Evolutionary conservation across 371 early-diverging fungal genomes (phyloP), one percentile per base, ranked within the genome.

Genomic region (Fennellomyces sp.): DNA sequence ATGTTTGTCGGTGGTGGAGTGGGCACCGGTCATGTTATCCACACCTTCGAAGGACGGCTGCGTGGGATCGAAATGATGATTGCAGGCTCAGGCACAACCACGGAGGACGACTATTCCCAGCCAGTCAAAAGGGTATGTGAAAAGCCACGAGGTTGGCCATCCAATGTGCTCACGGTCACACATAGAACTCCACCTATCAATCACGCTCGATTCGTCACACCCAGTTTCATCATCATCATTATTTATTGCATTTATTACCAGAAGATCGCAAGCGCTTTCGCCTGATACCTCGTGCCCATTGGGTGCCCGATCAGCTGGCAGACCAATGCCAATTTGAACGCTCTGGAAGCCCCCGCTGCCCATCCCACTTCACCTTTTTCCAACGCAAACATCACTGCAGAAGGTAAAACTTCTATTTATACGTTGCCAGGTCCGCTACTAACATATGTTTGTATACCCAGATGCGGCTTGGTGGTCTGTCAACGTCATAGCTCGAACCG

Each of bases 1-100:
- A 75, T 73, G 71, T 71, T 70, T 64, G 68, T 78, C 17, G 78
- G 75, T 13, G 78, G 73, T 21, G 75, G 75, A 41, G 73, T 78
- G 19, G 78, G 78, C 4, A 78, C 78, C 3, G 78, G 78, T 3
- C 70, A 68, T 62, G 61, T 78, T 29, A 70, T 78, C 13, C 78
- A 78, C 49, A 47, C 70, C 1, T 71, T 64, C 47, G 68, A 78
- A 28, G 60, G 62, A 36, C 61, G 60, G 13, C 39, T 72, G 25
- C 62, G 68, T 48, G 75, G 73, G 3, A 65, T 73, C 28, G 75
- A 72, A 48, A 70, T 75, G 67, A 75, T 75, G 67, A 75, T 78
- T 55, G 75, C 70, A 26, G 75, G 78, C 2, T 65, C 75, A 29
- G 78, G 75, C 10, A 65, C 70, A 17, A 73, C 76, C 0, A 45